phyloP scores from a whole-genome alignment of 805 yeast species.

The Diddensiella transvaalensis region DNA sequence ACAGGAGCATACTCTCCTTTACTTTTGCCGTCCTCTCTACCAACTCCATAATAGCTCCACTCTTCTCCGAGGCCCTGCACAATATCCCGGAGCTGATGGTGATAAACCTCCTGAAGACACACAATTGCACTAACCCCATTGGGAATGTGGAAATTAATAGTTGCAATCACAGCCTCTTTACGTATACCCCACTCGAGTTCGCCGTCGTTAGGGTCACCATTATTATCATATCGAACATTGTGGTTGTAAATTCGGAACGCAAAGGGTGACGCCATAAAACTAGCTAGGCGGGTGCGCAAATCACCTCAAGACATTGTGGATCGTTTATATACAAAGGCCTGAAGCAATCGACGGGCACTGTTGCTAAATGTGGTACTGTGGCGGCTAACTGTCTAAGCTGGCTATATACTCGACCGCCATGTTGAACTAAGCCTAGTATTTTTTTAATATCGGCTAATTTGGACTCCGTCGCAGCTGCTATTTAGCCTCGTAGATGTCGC shows the following conservation, averaged over 20 bases:
- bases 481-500: no score
- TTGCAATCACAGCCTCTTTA: constrained; percentile 36
- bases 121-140: constrained; percentile 36
- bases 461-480: no score
- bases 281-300: no score
- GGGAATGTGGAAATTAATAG: constrained; percentile 37
- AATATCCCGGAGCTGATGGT: constrained; percentile 44
- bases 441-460: no score
- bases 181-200: constrained; percentile 47
- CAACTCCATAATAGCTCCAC: constrained; percentile 46
- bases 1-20: constrained; percentile 51
- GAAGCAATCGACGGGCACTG: no score
- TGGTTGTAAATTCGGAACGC: constrained; percentile 14
- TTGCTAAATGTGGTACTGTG: no score
- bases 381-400: no score
- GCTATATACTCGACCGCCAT: no score
- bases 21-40: constrained; percentile 48
- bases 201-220: constrained; percentile 21
- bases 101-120: constrained; percentile 44
- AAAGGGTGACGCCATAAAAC: not conserved
- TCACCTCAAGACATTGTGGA: not conserved
- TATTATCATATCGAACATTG: constrained; percentile 22
- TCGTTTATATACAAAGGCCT: not conserved
- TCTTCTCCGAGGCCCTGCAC: constrained; percentile 31
- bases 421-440: no score